A percentile compares a stretch with the other conserved stretches of the same genome.
Evolutionary conservation across 805 yeast species (phyloP).

Genomic region (Candida odintsovae): DNA sequence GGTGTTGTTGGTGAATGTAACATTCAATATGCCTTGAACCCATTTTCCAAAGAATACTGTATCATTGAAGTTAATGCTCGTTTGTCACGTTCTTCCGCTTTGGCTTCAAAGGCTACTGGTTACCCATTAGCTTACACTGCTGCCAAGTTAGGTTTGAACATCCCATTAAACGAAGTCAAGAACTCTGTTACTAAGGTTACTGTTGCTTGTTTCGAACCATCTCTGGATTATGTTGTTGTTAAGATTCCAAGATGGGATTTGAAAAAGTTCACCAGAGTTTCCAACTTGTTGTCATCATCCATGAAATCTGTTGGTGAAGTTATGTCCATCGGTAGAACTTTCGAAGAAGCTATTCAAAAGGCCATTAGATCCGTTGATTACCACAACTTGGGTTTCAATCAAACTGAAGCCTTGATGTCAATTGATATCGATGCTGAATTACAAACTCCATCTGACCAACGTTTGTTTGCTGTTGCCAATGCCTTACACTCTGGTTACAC

Average conservation of each 20-base stretch:
- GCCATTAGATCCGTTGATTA: constrained; percentile 96
- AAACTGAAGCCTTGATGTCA: constrained; percentile 70
- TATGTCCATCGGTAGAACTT: constrained; percentile 95
- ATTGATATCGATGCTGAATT: constrained; percentile 90
- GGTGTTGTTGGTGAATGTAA: constrained; percentile 99
- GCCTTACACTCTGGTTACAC: constrained; percentile 86
- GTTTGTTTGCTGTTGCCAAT: constrained; percentile 93
- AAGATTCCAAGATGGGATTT: constrained; percentile 99
- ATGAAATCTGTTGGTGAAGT: constrained; percentile 99
- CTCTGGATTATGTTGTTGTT: constrained; percentile 92
- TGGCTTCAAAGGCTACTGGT: constrained; percentile 98
- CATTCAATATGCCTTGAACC: constrained; percentile 94
- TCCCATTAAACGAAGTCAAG: constrained; percentile 84
- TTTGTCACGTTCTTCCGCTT: constrained; percentile 95
- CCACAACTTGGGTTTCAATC: constrained; percentile 87
- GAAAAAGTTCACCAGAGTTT: constrained; percentile 90
- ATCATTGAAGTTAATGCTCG: constrained; percentile 98
- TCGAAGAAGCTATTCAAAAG: constrained; percentile 96
- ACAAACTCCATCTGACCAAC: constrained; percentile 96
- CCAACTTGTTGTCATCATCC: constrained; percentile 79
- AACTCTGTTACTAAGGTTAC: constrained; percentile 93
- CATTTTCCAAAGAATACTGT: constrained; percentile 90
- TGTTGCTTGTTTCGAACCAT: constrained; percentile 96
- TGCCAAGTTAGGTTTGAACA: constrained; percentile 91
- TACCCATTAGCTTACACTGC: constrained; percentile 98